phyloP scores from a whole-genome alignment of 495 filamentous ascomycete species.

The Cercophora newfieldiana region DNA sequence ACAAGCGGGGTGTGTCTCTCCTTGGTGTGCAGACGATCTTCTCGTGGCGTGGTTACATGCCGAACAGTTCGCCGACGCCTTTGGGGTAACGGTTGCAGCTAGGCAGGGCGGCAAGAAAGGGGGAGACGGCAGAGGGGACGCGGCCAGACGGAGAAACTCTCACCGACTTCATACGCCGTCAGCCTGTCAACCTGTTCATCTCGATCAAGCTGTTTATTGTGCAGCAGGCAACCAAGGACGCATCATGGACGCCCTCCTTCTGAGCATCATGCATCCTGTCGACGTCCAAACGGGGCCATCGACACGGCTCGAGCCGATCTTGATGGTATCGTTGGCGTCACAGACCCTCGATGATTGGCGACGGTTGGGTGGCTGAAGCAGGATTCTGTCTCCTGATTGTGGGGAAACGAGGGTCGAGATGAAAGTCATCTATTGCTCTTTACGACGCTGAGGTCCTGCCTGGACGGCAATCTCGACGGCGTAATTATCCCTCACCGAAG shows the following conservation, averaged over 20 bases:
- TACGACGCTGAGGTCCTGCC: conserved; percentile 21
- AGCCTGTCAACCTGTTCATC: conserved; percentile 2
- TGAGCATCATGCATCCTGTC: conserved; percentile 16
- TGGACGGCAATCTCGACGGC: conserved; percentile 20
- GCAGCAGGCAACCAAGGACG: conserved; percentile 6
- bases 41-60: conserved; percentile 2
- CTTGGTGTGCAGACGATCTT: neutral
- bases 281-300: conserved; percentile 22
- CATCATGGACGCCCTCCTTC: conserved; percentile 7
- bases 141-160: neutral
- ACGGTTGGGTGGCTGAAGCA: conserved; percentile 12
- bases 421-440: conserved; percentile 23
- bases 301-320: conserved; percentile 36
- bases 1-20: neutral
- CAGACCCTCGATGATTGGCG: conserved; percentile 29
- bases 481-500: conserved; percentile 1
- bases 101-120: neutral
- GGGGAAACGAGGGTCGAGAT: conserved; percentile 27
- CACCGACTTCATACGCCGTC: conserved; percentile 6
- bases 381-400: conserved; percentile 13
- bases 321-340: conserved; percentile 33
- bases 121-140: neutral
- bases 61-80: neutral
- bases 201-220: neutral
- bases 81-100: conserved; percentile 4